Evolutionary conservation across 129 eudicot genomes (phyloP).

Genomic region (Centaurea solstitialis): DNA sequence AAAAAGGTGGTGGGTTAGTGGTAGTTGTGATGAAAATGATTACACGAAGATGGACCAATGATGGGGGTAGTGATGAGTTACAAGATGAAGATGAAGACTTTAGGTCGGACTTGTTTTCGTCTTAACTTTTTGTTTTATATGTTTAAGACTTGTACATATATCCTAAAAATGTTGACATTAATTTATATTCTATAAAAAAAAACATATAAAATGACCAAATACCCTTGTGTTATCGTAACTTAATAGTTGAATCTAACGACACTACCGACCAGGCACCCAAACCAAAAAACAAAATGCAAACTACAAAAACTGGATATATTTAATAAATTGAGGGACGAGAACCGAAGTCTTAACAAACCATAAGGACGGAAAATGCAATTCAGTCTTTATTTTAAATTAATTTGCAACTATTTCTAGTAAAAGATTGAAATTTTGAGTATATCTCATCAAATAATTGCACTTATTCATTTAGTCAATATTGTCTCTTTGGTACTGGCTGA

Average conservation of each 20-base stretch:
- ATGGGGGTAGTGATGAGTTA: not conserved
- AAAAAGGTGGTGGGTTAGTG: not conserved
- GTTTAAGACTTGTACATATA: not conserved
- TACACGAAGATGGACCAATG: not conserved
- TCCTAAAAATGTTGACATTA: too few relatives aligned
- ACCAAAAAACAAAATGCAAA: too few relatives aligned
- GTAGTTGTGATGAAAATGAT: not conserved
- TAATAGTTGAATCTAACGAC: not conserved
- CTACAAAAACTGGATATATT: not conserved
- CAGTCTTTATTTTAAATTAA: too few relatives aligned
- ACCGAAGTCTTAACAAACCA: not conserved
- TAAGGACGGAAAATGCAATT: not conserved
- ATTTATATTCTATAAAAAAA: too few relatives aligned
- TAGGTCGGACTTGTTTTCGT: not conserved
- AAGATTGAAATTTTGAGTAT: not conserved
- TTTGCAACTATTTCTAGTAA: too few relatives aligned
- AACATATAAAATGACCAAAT: too few relatives aligned
- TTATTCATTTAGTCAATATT: constrained; percentile 16
- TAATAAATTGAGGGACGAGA: not conserved
- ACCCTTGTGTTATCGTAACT: not conserved
- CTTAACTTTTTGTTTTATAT: not conserved
- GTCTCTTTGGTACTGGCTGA: constrained; percentile 1
- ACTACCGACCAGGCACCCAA: not conserved
- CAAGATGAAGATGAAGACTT: not conserved
- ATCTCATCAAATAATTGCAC: not conserved